Conservation (phyloP, 2,329 filamentous ascomycete genomes). For the Aspergillus jensenii region DNA sequence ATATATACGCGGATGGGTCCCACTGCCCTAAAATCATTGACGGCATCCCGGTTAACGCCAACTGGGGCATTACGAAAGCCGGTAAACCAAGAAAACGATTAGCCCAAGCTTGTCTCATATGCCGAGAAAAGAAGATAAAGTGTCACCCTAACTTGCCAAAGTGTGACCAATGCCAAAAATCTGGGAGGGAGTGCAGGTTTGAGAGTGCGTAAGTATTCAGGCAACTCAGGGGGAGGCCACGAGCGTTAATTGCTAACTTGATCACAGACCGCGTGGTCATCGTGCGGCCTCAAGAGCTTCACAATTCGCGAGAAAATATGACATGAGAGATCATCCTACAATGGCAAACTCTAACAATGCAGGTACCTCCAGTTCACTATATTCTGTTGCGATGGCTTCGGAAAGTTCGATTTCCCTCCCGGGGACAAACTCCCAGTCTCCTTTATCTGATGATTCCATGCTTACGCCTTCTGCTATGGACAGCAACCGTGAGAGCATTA, state of each 20-base stretch:
- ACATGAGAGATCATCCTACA: slow-evolving; percentile 22
- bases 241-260: neutral
- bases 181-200: slow-evolving; percentile 79
- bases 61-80: slow-evolving; percentile 92
- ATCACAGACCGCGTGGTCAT: slow-evolving; percentile 34
- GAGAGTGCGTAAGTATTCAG: slow-evolving; percentile 71
- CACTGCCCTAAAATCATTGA: slow-evolving; percentile 82
- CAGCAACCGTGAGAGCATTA: slow-evolving; percentile 22
- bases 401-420: slow-evolving; percentile 32
- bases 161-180: slow-evolving; percentile 90
- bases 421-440: slow-evolving; percentile 31
- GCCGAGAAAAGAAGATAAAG: slow-evolving; percentile 96
- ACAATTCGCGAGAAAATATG: slow-evolving; percentile 22
- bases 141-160: slow-evolving; percentile 86
- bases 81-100: slow-evolving; percentile 89
- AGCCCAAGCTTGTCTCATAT: slow-evolving; percentile 89
- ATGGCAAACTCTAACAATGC: slow-evolving; percentile 18
- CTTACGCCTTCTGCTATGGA: slow-evolving; percentile 29
- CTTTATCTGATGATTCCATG: slow-evolving; percentile 29
- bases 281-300: slow-evolving; percentile 28
- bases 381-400: slow-evolving; percentile 31
- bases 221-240: neutral
- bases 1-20: slow-evolving; percentile 81
- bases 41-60: slow-evolving; percentile 82
- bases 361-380: slow-evolving; percentile 26